Percentiles rank a stretch among this genome's conserved stretches.
Conservation (phyloP, 2,329 filamentous ascomycete genomes). For the Dothideomycetes sp. region DNA sequence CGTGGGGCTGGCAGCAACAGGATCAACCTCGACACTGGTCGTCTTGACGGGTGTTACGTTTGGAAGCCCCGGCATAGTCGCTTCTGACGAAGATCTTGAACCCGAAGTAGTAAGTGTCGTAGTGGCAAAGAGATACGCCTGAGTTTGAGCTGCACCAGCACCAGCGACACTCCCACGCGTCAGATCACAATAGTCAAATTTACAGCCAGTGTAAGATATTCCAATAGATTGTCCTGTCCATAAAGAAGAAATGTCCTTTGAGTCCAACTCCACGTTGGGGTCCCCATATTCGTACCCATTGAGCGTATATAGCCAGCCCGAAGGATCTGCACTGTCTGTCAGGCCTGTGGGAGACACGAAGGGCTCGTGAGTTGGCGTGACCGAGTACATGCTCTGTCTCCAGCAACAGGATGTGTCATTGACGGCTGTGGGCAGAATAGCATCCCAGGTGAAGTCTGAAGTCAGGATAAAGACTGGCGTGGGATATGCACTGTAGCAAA, state of each 20-base stretch:
- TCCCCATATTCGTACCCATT: not conserved
- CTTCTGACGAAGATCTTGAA: not conserved
- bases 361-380: not conserved
- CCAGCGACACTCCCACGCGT: not conserved
- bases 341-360: not conserved
- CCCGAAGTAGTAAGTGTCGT: constrained; percentile 1
- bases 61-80: not conserved
- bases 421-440: not conserved
- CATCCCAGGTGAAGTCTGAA: not conserved
- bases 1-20: not conserved
- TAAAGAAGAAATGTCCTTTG: not conserved
- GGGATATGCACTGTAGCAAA: not conserved
- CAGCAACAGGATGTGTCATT: not conserved
- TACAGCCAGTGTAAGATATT: not conserved
- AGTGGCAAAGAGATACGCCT: constrained; percentile 1
- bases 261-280: not conserved
- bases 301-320: constrained; percentile 1
- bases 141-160: not conserved
- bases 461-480: not conserved
- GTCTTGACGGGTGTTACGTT: not conserved
- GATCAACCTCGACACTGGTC: not conserved
- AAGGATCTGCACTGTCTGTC: not conserved
- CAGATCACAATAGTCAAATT: not conserved
- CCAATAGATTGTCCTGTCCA: not conserved
- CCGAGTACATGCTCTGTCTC: not conserved